These are phyloP conservation scores for Silene coronaria DNA, from an alignment of 179 eudicot genomes.

Conservation along the genomic window DNA sequence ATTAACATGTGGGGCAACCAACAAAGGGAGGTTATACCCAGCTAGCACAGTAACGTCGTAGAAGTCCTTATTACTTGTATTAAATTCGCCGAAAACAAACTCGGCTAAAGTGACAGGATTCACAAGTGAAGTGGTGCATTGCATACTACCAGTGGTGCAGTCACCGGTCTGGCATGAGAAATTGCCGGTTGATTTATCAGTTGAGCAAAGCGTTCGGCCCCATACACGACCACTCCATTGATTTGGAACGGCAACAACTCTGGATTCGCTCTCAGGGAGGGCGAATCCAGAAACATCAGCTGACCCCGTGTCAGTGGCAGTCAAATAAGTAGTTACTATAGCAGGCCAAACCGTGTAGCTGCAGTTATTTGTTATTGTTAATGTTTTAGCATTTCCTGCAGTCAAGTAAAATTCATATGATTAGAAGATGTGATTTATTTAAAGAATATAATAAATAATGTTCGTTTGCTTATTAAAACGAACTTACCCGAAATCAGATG, in stretches of 20 bases:
- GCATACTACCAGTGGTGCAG: neutral
- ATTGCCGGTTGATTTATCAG: neutral
- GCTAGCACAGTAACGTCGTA: slow-evolving; percentile 16
- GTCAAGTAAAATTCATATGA: neutral
- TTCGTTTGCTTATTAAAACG: neutral
- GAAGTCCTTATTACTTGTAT: neutral
- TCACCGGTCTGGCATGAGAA: slow-evolving; percentile 14
- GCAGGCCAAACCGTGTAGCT: slow-evolving; percentile 9
- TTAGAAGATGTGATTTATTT: no score
- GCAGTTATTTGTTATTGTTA: slow-evolving; percentile 9
- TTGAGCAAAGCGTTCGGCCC: slow-evolving; percentile 12
- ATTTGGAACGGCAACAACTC: neutral
- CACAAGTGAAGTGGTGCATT: neutral
- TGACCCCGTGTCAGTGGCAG: neutral
- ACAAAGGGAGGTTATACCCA: slow-evolving; percentile 23
- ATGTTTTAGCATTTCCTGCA: neutral
- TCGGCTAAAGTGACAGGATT: slow-evolving; percentile 5
- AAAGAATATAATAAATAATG: neutral
- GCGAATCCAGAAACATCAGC: neutral
- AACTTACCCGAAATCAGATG: neutral
- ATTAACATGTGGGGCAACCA: slow-evolving; percentile 11
- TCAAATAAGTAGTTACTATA: neutral
- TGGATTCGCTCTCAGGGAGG: neutral
- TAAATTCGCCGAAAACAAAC: neutral
- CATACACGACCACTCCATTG: neutral